Evolutionary conservation across 495 filamentous ascomycete genomes (phyloP).

Genomic region (Viridothelium virens): DNA sequence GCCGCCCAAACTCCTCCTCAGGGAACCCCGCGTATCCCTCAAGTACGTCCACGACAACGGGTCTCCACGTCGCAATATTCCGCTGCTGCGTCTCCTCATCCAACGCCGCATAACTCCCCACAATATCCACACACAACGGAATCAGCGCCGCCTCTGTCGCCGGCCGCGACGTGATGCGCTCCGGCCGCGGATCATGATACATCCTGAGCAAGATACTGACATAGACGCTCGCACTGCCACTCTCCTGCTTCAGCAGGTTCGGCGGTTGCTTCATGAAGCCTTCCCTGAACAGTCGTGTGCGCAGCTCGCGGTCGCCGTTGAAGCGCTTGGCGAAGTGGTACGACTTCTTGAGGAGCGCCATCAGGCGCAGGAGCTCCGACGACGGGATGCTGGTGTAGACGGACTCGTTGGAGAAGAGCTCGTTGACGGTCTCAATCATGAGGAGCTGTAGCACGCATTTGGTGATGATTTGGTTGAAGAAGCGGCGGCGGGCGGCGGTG

Average conservation of each 20-base stretch:
- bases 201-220: slow-evolving; percentile 90
- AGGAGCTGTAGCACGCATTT: slow-evolving; percentile 94
- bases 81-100: slow-evolving; percentile 93
- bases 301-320: slow-evolving; percentile 92
- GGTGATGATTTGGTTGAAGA: slow-evolving; percentile 99
- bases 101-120: slow-evolving; percentile 68
- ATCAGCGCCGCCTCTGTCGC: slow-evolving; percentile 88
- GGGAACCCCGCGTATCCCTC: slow-evolving; percentile 84
- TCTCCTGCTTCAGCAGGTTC: slow-evolving; percentile 97
- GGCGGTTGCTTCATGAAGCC: slow-evolving; percentile 99
- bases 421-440: slow-evolving; percentile 98
- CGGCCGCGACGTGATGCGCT: slow-evolving; percentile 64
- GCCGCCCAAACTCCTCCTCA: slow-evolving; percentile 67
- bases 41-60: slow-evolving; percentile 94
- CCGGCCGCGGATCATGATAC: slow-evolving; percentile 83
- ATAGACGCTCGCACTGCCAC: slow-evolving; percentile 84
- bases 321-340: slow-evolving; percentile 95
- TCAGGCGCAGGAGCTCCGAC: slow-evolving; percentile 76
- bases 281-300: slow-evolving; percentile 89
- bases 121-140: slow-evolving; percentile 89
- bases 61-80: slow-evolving; percentile 93
- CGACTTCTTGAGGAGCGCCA: slow-evolving; percentile 87
- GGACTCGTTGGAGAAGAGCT: slow-evolving; percentile 93
- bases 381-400: slow-evolving; percentile 93
- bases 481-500: slow-evolving; percentile 83